Evolutionary conservation across 169 alveolate genomes (phyloP).

Genomic region (Besnoitia besnoiti): DNA sequence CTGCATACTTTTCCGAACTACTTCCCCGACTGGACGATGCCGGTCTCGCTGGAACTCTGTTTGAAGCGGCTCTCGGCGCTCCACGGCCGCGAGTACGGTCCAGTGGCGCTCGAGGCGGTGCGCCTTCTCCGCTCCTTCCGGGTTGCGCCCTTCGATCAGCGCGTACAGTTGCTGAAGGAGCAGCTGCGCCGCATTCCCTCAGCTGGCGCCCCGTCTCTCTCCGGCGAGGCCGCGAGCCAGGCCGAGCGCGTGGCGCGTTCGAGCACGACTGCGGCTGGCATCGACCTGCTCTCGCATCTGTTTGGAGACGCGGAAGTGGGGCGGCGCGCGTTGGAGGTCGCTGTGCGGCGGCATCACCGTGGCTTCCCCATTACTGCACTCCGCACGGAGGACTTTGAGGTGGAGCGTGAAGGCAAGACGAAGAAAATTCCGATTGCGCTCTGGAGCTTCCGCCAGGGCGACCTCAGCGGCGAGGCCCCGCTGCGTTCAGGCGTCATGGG

Average conservation of each 20-base stretch:
- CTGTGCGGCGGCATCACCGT: slow-evolving; percentile 14
- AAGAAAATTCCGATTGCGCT: background rate
- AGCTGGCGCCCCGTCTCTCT: background rate
- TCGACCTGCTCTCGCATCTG: slow-evolving; percentile 24
- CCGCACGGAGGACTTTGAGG: background rate
- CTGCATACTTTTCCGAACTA: slow-evolving; percentile 1
- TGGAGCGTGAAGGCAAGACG: background rate
- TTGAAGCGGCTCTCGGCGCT: slow-evolving; percentile 5
- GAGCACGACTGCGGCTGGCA: background rate
- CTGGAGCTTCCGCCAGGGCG: slow-evolving; percentile 31
- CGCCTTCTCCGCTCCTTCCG: slow-evolving; percentile 40
- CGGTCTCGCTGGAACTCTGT: background rate
- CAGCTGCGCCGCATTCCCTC: slow-evolving; percentile 3
- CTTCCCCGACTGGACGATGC: slow-evolving; percentile 20
- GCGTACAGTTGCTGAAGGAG: background rate
- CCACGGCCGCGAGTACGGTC: slow-evolving; percentile 36
- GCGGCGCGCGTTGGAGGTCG: slow-evolving; percentile 37
- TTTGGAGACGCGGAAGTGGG: slow-evolving; percentile 3
- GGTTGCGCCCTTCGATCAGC: background rate
- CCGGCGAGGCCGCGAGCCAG: background rate
- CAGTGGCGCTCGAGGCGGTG: background rate
- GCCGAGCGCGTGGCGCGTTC: slow-evolving; percentile 23
- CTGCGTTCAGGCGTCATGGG: background rate
- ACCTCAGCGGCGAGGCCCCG: slow-evolving; percentile 3
- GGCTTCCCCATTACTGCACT: background rate